Evolutionary conservation across 306 rosid species (phyloP), one percentile per base, ranked within the genome.

Genomic region (Dalbergia oliveri): DNA sequence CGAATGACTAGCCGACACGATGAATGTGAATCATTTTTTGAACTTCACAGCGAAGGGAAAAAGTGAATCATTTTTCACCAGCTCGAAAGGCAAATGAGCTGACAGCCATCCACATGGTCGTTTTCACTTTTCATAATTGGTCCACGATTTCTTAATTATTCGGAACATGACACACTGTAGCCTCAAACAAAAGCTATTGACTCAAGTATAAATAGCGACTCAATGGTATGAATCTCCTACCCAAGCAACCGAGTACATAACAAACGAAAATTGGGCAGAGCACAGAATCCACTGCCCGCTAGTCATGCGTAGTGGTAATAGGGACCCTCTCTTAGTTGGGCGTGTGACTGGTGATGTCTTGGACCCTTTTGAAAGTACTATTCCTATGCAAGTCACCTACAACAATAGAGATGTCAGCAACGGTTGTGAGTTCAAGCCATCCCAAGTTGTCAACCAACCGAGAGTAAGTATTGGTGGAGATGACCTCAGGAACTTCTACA

Each of bases 401-500:
- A 35, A 6, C 8, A 60, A 13, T 45, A 79, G 57, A 79, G 81
- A 86, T 33, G 66, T 79, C 33, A 64, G 2, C 56, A 86, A 83
- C 71, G 87, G 89, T 1, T 59, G 75, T 60, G 83, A 83, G 34
- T 70, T 86, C 73, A 86, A 51, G 60, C 89, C 89, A 6, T 86
- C 89, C 2, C 75, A 71, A 50, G 83, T 86, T 66, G 54, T 51
- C 45, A 53, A 53, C 51, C 87, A 72, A 71, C 89, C 89, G 6
- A 73, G 89, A 18, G 50, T 86, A 13, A n/a, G 5, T 31, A 21
- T 86, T 47, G 89, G 89, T 9, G 89, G 89, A 11, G 66, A 86
- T 77, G 87, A 83, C 73, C 83, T 86, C 37, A 76, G 89, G 62
- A 79, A 83, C 85, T 83, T 86, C 74, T 83, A 79, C 54, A 83